phyloP scores from a whole-genome alignment of 257 asterid species.

The Orobanche coerulescens region DNA sequence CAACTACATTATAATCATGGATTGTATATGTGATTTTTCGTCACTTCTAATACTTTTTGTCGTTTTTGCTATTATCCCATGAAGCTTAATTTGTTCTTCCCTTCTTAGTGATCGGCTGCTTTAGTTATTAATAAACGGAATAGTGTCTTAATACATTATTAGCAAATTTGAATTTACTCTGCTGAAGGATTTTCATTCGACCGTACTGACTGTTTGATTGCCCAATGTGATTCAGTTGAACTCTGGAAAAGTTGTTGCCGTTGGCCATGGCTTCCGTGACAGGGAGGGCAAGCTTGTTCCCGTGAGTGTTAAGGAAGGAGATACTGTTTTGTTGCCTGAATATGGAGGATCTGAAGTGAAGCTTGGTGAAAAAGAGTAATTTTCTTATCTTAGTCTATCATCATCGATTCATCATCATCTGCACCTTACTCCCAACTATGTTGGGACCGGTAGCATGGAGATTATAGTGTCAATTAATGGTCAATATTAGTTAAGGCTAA shows the following conservation, averaged over 20 bases:
- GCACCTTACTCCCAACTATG: no score
- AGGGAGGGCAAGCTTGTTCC: constrained; percentile 50
- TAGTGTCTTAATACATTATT: not conserved
- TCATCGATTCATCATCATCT: no score
- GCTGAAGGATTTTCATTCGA: not conserved
- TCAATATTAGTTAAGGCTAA: no score
- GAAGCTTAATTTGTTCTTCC: not conserved
- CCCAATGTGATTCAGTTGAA: constrained; percentile 36
- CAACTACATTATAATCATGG: not conserved
- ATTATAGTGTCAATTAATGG: no score
- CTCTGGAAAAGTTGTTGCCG: constrained; percentile 62
- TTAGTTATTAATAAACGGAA: not conserved
- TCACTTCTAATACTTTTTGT: no score
- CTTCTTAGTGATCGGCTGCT: not conserved
- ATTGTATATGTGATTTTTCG: not conserved
- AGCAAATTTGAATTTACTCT: not conserved
- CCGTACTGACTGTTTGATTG: constrained; percentile 3
- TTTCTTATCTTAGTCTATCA: no score
- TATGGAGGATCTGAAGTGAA: constrained; percentile 59
- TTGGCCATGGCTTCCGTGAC: constrained; percentile 50
- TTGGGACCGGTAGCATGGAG: no score
- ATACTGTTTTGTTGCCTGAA: constrained; percentile 56
- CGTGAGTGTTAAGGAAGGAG: constrained; percentile 52
- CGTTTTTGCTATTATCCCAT: not conserved
- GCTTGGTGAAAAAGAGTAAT: constrained; percentile 61